Evolutionary conservation across 2,329 filamentous ascomycete species (phyloP), one percentile per base, ranked within the genome.

Genomic region (Monosporascus ibericus): DNA sequence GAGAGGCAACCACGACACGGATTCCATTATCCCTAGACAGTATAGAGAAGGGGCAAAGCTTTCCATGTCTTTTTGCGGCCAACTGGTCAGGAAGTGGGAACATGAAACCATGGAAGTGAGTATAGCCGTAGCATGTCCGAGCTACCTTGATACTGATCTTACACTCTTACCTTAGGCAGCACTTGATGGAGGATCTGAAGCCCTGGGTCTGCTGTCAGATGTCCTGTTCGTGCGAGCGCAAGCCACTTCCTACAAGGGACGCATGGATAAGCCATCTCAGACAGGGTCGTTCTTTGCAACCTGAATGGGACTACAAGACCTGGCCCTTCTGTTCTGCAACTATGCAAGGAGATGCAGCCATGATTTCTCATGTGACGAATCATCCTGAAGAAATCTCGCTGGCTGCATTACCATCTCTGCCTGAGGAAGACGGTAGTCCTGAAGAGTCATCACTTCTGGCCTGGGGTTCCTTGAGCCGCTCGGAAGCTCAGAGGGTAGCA

Each of bases 301-400:
- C 49, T 11, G 46, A 47, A 15, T 54, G 52, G 52, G 42, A 48
- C 15, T 25, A 48, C 9, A 47, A 42, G 17, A 48, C 38, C 5
- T 54, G 52, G 6, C 50, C 48, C 15, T 20, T 52, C 14, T 55
- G 50, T 37, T 24, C 38, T 5, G 24, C 24, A 2, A 38, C 47
- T 27, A 17, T 11, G n/a, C n/a, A 25, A 20, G 44, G 48, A 17
- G 37, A 36, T 24, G 18, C 27, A 7, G 17, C 36, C 8, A 27
- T 30, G 20, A 50, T 50, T 7, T 44, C 36, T 5, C 50, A 55
- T n/a, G 6, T 55, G 2, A 46, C n/a, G 7, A 22, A 40, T 17
- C 50, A 55, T n/a, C 44, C 52, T 3, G 48, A 55, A 48, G 50
- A 55, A 39, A 50, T 52, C 38, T 52, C 53, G 18, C 50, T 52